Base-by-base conservation (phyloP, 305 asterid genomes). In the Striga hermonthica region DNA sequence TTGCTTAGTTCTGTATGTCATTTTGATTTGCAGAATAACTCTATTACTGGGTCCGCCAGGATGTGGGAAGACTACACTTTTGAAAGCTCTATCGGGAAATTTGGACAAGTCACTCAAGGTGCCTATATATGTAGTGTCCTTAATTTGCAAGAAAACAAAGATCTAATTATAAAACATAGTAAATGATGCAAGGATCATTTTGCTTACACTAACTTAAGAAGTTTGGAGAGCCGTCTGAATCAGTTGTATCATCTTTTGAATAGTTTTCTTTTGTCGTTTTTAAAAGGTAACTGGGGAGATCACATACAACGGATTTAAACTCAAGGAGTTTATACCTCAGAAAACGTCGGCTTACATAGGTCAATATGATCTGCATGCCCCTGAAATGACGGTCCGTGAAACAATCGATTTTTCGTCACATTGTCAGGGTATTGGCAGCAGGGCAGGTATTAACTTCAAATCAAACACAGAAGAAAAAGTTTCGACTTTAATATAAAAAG, bases 1-100 rank as follows among this genome's bases (percentile, higher is more conserved):
- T 22, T 2, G 31, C 31, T 22, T 53, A 5, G 14, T 31, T 54
- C 22, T 54, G 4, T 5, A 34, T 14, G 13, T 38, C 28, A 40
- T 34, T 62, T n/a, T 66, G 12, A 37, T 64, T 22, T 76, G 71
- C 84, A 85, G 92, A 73, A 69, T 84, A 73, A 84, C 95, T 22
- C 81, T 86, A 43, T 72, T 86, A 41, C 88, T 86, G 28, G 95
- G 90, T 60, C 95, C 94, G 71, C 95, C 88, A 7, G 95, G 95
- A 14, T 77, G 88, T 40, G 95, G 95, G 65, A 86, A 86, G 71
- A 82, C 87, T 67, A 70, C 95, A 62, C 59, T 86, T 15, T 66
- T 86, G 77, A 84, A 82, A 81, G 84, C 89, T 10, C 81, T 86
- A 43, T 84, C 91, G 16, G 95, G 95, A 62, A 80, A 74, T 64